A percentile compares a stretch with the other conserved stretches of the same genome.
These are phyloP conservation scores for Niveomyces coronatus DNA, from an alignment of 2,329 filamentous ascomycete genomes.

Conservation along the genomic window DNA sequence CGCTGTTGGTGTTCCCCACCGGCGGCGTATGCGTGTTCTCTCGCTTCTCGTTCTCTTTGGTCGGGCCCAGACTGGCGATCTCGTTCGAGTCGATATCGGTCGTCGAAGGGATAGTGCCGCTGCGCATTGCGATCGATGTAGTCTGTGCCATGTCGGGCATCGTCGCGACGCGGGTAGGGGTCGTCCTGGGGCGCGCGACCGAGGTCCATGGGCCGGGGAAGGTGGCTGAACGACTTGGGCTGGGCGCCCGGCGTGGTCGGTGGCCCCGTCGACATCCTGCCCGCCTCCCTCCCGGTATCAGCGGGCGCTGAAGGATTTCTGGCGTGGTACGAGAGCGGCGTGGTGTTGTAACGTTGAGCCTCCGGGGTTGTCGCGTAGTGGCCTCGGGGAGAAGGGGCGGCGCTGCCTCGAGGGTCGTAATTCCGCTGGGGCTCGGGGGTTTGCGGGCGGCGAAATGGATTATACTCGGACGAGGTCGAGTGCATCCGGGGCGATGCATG, in stretches of 20 bases:
- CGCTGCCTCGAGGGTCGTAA: slow-evolving; percentile 37
- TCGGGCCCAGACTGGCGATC: slow-evolving; percentile 37
- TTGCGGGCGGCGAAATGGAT: slow-evolving; percentile 54
- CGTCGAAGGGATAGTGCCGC: slow-evolving; percentile 38
- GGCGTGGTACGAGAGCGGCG: slow-evolving; percentile 45
- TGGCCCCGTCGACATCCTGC: slow-evolving; percentile 28
- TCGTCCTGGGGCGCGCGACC: slow-evolving; percentile 31
- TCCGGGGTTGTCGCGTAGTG: slow-evolving; percentile 48
- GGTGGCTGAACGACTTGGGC: slow-evolving; percentile 37
- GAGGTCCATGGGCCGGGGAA: slow-evolving; percentile 37
- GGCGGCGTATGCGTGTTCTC: slow-evolving; percentile 39
- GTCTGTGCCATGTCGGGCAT: slow-evolving; percentile 31
- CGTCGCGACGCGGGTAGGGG: slow-evolving; percentile 40
- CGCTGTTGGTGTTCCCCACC: slow-evolving; percentile 33
- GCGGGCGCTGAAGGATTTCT: slow-evolving; percentile 37
- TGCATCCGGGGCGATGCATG: slow-evolving; percentile 48
- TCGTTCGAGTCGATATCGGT: slow-evolving; percentile 40
- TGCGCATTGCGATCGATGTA: slow-evolving; percentile 42
- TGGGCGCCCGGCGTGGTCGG: slow-evolving; percentile 42
- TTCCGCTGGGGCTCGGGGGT: slow-evolving; percentile 59
- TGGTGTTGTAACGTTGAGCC: slow-evolving; percentile 44
- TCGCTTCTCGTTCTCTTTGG: slow-evolving; percentile 31
- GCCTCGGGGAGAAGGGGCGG: slow-evolving; percentile 38
- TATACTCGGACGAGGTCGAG: slow-evolving; percentile 47
- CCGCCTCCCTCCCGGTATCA: slow-evolving; percentile 33